Evolutionary conservation across 176 grass and related monocot genomes (phyloP).

Genomic region (Juncus inflexus): DNA sequence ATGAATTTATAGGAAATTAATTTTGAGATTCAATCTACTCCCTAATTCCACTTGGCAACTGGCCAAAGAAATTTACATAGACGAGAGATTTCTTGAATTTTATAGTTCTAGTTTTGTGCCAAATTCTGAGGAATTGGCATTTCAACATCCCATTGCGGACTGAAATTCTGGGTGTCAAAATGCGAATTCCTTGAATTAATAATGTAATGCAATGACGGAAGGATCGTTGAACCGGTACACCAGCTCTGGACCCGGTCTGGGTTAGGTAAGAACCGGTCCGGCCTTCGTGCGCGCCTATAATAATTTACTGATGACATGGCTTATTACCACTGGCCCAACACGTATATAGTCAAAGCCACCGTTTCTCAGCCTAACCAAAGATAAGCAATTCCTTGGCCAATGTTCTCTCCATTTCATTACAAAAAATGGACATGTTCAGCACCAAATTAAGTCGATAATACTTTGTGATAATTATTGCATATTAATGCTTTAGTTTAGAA

Average conservation of each 20-base stretch:
- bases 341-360: slow-evolving; percentile 22
- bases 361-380: slow-evolving; percentile 19
- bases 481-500: too few relatives aligned
- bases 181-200: too few relatives aligned
- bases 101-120: not conserved
- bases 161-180: too few relatives aligned
- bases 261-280: not conserved
- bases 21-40: too few relatives aligned
- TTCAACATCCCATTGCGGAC: too few relatives aligned
- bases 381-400: not conserved
- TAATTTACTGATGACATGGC: not conserved
- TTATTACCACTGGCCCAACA: not conserved
- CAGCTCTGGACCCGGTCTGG: not conserved
- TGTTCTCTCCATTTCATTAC: not conserved
- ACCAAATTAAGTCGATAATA: too few relatives aligned
- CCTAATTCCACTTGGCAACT: too few relatives aligned
- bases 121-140: not conserved
- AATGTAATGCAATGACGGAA: not conserved
- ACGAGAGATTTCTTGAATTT: not conserved
- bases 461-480: too few relatives aligned
- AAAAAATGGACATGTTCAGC: not conserved
- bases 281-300: slow-evolving; percentile 12
- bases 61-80: too few relatives aligned
- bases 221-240: slow-evolving; percentile 28
- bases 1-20: too few relatives aligned